Evolutionary conservation across 768 basidiomycete species (phyloP), one percentile per base, ranked within the genome.

Genomic region (Lactarius pseudohatsudake): DNA sequence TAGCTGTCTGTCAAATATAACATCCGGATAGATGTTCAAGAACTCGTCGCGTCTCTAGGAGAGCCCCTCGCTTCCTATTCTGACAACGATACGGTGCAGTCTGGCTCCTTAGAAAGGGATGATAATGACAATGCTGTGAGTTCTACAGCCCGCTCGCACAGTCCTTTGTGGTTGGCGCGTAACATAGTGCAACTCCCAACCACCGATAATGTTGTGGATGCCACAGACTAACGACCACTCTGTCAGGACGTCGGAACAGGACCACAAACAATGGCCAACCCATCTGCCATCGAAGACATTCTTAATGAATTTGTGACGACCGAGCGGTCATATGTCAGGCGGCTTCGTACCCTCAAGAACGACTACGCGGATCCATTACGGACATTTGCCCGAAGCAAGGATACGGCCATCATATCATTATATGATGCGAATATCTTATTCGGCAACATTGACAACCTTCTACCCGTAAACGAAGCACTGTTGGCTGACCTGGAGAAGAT

Each of bases 351-450:
- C 34, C 84, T 98, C 73, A 95, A 96, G 77, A 77, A 83, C 55
- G 88, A 92, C 72, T 98, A 97, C 74, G 96, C 96, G 40, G 90
- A 94, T 74, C 97, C 95, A 10, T 80, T 99, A 32, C 86, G 95
- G 43, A 84, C 84, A 54, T 99, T 96, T 75, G 86, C 96, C 26
- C 84, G 85, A 62, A 88, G 83, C 75, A 91, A 92, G 74, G 88
- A 90, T 66, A 95, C 92, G 0, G 87, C 91, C 41, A 92, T 99
- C 71, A 84, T 99, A 55, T 89, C 91, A 1, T 77, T 86, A 26
- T 98, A 96, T 75, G 92, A 98, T 75, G 96, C 96, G 40, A 95
- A 92, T 70, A 92, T 86, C 1, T 82, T 99, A 28, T 98, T 99
- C 71, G 93, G 92, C 62, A 98, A 99, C 77, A 84, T 98, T 59